These are phyloP conservation scores for Oryza coarctata DNA, from an alignment of 176 grass and related monocot genomes.

Conservation along the genomic window DNA sequence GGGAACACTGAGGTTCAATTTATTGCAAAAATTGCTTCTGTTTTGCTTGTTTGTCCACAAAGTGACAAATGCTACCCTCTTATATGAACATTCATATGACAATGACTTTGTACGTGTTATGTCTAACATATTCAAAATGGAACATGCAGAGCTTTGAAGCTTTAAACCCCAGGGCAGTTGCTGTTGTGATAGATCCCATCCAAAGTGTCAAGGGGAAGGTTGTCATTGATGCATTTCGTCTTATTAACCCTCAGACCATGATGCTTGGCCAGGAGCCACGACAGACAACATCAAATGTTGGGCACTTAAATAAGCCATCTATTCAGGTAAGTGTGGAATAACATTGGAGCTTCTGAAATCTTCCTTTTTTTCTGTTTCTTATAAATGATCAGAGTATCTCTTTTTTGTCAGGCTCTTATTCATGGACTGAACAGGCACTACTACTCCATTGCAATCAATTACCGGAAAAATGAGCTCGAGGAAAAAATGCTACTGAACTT, in stretches of 20 bases:
- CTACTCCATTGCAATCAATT: conserved; percentile 99
- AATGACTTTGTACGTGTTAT: not conserved
- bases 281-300: conserved; percentile 94
- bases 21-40: not conserved
- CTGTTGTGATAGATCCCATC: conserved; percentile 97
- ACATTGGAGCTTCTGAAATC: not conserved
- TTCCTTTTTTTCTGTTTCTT: not conserved
- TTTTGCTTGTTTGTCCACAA: not conserved
- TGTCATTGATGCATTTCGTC: conserved; percentile 95
- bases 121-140: conserved; percentile 27
- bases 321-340: conserved; percentile 64
- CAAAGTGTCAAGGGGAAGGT: conserved; percentile 99
- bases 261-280: conserved; percentile 98
- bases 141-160: conserved; percentile 93
- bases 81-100: not conserved
- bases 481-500: conserved; percentile 96
- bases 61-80: not conserved
- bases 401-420: conserved; percentile 73
- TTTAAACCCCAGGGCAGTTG: conserved; percentile 92
- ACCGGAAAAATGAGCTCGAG: conserved; percentile 97
- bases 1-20: not conserved
- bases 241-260: conserved; percentile 99
- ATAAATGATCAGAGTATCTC: not conserved
- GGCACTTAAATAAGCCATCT: conserved; percentile 95
- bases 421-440: conserved; percentile 97